phyloP scores from a whole-genome alignment of 1,284 basidiomycete species.

The Vanrija humicola region DNA sequence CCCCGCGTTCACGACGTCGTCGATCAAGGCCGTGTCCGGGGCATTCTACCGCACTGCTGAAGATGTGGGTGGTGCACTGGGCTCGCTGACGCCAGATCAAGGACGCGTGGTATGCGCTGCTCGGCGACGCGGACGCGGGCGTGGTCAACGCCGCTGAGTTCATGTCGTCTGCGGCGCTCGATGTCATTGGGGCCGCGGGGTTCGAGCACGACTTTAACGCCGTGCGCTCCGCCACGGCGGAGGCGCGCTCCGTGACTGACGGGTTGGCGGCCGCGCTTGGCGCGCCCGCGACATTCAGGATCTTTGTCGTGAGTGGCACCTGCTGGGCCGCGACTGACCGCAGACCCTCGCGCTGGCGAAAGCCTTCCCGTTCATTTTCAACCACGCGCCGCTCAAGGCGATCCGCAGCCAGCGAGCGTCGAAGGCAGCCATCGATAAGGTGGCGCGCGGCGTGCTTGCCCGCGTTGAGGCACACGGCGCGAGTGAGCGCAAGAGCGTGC shows the following conservation, averaged over 20 bases:
- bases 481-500: too few relatives aligned
- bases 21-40: too few relatives aligned
- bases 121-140: not conserved
- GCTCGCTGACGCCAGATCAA: too few relatives aligned
- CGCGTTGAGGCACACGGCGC: too few relatives aligned
- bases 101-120: too few relatives aligned
- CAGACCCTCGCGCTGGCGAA: constrained; percentile 1
- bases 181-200: constrained; percentile 64
- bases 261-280: constrained; percentile 1
- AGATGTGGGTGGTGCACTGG: too few relatives aligned
- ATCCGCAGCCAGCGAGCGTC: constrained; percentile 4
- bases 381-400: constrained; percentile 5
- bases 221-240: constrained; percentile 17
- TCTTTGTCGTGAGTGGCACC: too few relatives aligned
- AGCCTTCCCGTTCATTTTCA: constrained; percentile 6
- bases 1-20: constrained; percentile 16
- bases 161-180: constrained; percentile 45
- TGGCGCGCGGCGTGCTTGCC: too few relatives aligned
- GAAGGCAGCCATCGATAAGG: not conserved
- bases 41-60: too few relatives aligned
- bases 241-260: constrained; percentile 25
- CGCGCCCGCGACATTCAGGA: not conserved
- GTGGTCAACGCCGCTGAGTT: constrained; percentile 3
- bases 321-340: not conserved
- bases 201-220: constrained; percentile 58